A percentile compares a stretch with the other conserved stretches of the same genome.
Conservation (phyloP, 106 monocot genomes). For the Hemerocallis citrina region DNA sequence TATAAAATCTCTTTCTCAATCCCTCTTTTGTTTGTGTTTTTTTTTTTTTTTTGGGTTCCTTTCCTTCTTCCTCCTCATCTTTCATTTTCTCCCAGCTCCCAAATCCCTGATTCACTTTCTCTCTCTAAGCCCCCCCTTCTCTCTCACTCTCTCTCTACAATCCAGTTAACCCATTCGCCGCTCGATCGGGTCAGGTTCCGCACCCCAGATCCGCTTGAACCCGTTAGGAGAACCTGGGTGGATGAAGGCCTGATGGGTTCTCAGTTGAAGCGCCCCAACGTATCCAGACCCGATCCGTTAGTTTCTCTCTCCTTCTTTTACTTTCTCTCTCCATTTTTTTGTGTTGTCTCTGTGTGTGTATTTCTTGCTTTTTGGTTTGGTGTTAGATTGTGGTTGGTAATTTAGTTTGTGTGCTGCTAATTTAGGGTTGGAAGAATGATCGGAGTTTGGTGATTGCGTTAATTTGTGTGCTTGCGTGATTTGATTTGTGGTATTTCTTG, state of each 20-base stretch:
- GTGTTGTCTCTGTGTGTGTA: not conserved
- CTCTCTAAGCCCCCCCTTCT: not conserved
- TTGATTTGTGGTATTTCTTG: not conserved
- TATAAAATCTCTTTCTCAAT: too few relatives aligned
- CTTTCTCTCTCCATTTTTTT: not conserved
- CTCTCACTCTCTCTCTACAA: not conserved
- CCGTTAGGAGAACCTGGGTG: not conserved
- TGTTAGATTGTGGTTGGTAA: not conserved
- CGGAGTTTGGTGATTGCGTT: not conserved
- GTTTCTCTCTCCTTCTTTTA: not conserved
- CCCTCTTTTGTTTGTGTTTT: not conserved
- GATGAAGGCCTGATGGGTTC: conserved; percentile 14
- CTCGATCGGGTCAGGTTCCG: not conserved
- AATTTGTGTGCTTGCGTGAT: too few relatives aligned
- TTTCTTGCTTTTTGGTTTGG: not conserved
- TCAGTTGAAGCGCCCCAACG: conserved; percentile 29
- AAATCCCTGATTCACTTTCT: not conserved
- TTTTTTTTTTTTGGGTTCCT: not conserved
- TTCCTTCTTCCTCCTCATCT: not conserved
- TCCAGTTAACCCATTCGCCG: too few relatives aligned
- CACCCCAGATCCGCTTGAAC: not conserved
- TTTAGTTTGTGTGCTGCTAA: too few relatives aligned
- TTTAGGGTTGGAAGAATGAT: not conserved
- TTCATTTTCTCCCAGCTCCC: not conserved
- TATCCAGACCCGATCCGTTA: conserved; percentile 49